These are phyloP conservation scores for Cicer arietinum DNA, from an alignment of 306 rosid genomes.

Conservation along the genomic window DNA sequence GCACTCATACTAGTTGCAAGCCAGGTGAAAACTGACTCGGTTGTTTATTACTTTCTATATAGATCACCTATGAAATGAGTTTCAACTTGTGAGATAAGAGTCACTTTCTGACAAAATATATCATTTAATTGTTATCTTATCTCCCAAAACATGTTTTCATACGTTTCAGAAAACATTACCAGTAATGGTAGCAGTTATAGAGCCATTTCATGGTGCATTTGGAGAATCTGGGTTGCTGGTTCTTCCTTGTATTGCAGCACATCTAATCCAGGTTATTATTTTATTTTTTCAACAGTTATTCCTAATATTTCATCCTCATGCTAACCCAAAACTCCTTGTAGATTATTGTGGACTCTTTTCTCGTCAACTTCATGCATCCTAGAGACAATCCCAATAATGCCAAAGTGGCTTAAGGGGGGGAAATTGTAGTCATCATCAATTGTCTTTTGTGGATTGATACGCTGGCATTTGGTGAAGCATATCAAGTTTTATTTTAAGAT, in stretches of 20 bases:
- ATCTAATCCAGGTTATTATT: constrained; percentile 79
- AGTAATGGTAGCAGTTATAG: constrained; percentile 92
- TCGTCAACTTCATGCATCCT: constrained; percentile 66
- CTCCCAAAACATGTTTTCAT: constrained; percentile 23
- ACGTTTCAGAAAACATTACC: constrained; percentile 86
- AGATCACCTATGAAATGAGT: constrained; percentile 19
- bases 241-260: constrained; percentile 97
- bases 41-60: constrained; percentile 17
- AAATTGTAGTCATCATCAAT: constrained; percentile 6
- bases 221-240: constrained; percentile 89
- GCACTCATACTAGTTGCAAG: constrained; percentile 81
- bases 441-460: background rate
- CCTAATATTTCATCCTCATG: constrained; percentile 18
- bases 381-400: constrained; percentile 47
- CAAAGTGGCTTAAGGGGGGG: constrained; percentile 50
- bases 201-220: constrained; percentile 79
- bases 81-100: constrained; percentile 30
- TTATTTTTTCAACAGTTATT: background rate
- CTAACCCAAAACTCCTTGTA: constrained; percentile 50
- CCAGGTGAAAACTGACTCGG: constrained; percentile 62
- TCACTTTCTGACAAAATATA: constrained; percentile 23
- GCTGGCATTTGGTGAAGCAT: background rate
- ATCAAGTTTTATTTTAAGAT: background rate
- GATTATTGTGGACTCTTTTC: constrained; percentile 72
- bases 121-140: constrained; percentile 21